Evolutionary conservation across 768 basidiomycete genomes (phyloP).

Genomic region (Porpolomopsis calyptriformis): DNA sequence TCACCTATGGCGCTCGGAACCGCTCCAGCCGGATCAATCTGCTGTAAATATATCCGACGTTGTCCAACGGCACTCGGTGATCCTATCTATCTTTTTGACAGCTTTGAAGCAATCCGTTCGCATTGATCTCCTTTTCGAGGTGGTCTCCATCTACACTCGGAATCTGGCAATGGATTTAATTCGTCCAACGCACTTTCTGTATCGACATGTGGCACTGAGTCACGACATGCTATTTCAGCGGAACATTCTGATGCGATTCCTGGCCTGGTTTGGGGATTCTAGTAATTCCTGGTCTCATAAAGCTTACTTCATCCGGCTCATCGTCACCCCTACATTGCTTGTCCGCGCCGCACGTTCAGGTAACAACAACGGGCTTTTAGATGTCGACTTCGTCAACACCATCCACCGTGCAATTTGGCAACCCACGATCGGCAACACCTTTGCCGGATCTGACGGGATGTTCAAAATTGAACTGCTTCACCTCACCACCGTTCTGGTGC

Average conservation of each 20-base stretch:
- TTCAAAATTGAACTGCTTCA: slow-evolving; percentile 88
- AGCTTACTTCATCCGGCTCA: slow-evolving; percentile 63
- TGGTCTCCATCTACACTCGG: slow-evolving; percentile 72
- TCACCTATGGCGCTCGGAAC: slow-evolving; percentile 57
- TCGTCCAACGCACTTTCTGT: slow-evolving; percentile 73
- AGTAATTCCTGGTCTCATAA: slow-evolving; percentile 65
- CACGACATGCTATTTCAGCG: slow-evolving; percentile 60
- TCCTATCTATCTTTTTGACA: slow-evolving; percentile 70
- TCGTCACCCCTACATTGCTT: slow-evolving; percentile 80
- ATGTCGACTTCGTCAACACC: slow-evolving; percentile 56
- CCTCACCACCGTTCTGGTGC: slow-evolving; percentile 79
- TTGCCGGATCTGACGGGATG: slow-evolving; percentile 62
- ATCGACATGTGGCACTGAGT: slow-evolving; percentile 70
- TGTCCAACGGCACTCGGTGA: slow-evolving; percentile 49
- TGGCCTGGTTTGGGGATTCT: slow-evolving; percentile 69
- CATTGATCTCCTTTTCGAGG: slow-evolving; percentile 81
- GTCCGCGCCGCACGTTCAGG: slow-evolving; percentile 54
- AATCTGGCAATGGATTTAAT: slow-evolving; percentile 75
- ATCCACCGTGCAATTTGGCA: slow-evolving; percentile 75
- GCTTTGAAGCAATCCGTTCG: slow-evolving; percentile 61
- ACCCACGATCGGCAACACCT: slow-evolving; percentile 50
- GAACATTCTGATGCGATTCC: slow-evolving; percentile 76
- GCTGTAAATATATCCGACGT: slow-evolving; percentile 37
- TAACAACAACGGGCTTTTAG: slow-evolving; percentile 52
- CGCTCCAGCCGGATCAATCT: slow-evolving; percentile 32